phyloP scores from a whole-genome alignment of 805 yeast species.

The Sugiyamaella mastotermitis region DNA sequence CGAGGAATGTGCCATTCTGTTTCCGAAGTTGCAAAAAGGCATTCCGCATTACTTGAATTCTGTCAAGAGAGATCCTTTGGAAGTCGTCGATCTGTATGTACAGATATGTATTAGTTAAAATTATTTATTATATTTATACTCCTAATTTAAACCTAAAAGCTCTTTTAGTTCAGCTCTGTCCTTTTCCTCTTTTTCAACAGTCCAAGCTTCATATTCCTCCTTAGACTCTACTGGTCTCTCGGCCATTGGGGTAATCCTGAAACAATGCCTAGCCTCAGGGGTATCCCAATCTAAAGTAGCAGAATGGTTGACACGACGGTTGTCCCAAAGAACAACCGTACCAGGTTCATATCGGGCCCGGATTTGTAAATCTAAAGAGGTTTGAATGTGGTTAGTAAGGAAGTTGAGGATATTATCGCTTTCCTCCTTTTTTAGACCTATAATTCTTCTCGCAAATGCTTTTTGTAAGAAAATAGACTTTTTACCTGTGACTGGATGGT shows the following conservation, averaged over 20 bases:
- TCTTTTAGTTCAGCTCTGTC: too few species aligned
- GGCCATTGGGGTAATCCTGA: constrained; percentile 72
- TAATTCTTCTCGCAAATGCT: constrained; percentile 53
- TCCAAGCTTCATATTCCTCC: constrained; percentile 1
- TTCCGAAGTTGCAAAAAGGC: too few species aligned
- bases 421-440: constrained; percentile 66
- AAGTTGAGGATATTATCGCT: constrained; percentile 41
- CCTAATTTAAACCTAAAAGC: too few species aligned
- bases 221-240: constrained; percentile 38
- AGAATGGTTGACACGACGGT: constrained; percentile 66
- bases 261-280: constrained; percentile 59
- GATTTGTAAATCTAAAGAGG: constrained; percentile 55
- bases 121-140: too few species aligned
- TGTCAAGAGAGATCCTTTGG: too few species aligned
- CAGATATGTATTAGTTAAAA: too few species aligned
- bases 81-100: too few species aligned
- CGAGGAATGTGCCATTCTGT: too few species aligned
- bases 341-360: constrained; percentile 68
- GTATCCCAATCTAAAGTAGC: constrained; percentile 68
- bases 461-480: constrained; percentile 49
- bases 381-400: constrained; percentile 45
- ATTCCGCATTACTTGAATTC: too few species aligned
- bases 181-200: too few species aligned
- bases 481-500: constrained; percentile 57
- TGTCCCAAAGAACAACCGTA: constrained; percentile 71